phyloP scores from a whole-genome alignment of 192 early-diverging fungal species.

The Linnemannia zychae region DNA sequence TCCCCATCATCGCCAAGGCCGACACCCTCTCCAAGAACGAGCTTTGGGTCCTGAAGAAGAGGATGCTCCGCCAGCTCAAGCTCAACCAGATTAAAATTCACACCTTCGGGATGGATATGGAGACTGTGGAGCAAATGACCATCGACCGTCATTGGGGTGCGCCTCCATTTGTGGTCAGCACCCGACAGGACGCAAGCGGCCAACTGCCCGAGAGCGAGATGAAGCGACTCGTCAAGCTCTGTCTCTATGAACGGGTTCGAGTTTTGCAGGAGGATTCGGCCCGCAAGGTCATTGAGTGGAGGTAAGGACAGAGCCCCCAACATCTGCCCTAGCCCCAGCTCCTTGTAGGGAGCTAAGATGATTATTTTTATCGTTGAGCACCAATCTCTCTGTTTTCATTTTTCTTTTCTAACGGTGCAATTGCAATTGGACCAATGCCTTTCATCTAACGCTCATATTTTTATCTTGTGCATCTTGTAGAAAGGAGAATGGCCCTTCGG shows the following conservation, averaged over 20 bases:
- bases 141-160: conserved; percentile 9
- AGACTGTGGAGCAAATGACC: conserved; percentile 13
- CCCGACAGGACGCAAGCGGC: neutral
- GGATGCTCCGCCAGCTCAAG: conserved; percentile 60
- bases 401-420: neutral
- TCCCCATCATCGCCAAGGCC: conserved; percentile 92
- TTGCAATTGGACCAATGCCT: neutral
- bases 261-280: conserved; percentile 17
- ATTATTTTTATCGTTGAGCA: neutral
- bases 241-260: conserved; percentile 14
- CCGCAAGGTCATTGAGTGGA: conserved; percentile 25
- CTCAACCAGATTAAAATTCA: conserved; percentile 21
- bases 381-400: neutral
- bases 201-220: conserved; percentile 20
- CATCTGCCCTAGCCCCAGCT: no score
- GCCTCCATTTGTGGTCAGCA: conserved; percentile 18
- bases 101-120: conserved; percentile 13
- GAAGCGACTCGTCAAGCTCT: conserved; percentile 12
- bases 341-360: neutral
- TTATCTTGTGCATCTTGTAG: neutral
- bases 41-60: conserved; percentile 86
- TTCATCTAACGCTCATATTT: conserved; percentile 1
- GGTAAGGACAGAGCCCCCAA: neutral
- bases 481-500: conserved; percentile 6
- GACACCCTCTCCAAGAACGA: conserved; percentile 91